These are phyloP conservation scores for Macrocybe gigantea DNA, from an alignment of 768 basidiomycete species.

Conservation along the genomic window DNA sequence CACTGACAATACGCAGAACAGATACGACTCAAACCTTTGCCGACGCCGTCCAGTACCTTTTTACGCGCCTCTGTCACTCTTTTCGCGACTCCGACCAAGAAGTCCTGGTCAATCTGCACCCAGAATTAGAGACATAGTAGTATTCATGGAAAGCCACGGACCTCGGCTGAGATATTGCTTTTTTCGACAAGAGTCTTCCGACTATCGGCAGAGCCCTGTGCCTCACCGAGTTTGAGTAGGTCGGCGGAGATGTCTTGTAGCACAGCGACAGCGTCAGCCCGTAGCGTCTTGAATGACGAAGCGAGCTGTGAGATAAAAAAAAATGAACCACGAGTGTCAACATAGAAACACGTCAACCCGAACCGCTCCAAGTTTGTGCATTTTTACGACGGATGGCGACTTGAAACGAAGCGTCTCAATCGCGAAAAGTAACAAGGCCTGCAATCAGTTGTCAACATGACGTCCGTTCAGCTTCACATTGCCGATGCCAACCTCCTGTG, in stretches of 20 bases:
- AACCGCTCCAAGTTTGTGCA: conserved; percentile 69
- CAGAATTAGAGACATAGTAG: conserved; percentile 2
- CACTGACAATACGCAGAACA: conserved; percentile 18
- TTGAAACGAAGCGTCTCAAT: conserved; percentile 76
- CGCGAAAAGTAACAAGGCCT: conserved; percentile 71
- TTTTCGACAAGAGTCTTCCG: conserved; percentile 45
- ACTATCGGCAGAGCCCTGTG: conserved; percentile 44
- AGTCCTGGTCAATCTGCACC: conserved; percentile 57
- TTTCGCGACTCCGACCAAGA: conserved; percentile 54
- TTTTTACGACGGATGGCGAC: conserved; percentile 57
- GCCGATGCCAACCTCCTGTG: conserved; percentile 55
- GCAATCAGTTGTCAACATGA: conserved; percentile 4
- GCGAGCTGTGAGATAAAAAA: conserved; percentile 44
- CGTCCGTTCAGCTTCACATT: background rate
- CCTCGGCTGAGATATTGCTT: conserved; percentile 31
- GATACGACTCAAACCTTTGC: conserved; percentile 61
- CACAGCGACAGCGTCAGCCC: conserved; percentile 41
- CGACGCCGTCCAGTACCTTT: conserved; percentile 65
- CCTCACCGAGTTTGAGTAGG: conserved; percentile 45
- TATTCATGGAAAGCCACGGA: background rate
- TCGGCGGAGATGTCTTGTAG: conserved; percentile 54
- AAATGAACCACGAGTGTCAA: conserved; percentile 4
- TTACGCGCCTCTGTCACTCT: conserved; percentile 64
- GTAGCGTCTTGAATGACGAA: conserved; percentile 58
- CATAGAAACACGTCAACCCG: conserved; percentile 16